phyloP scores from a whole-genome alignment of 2,329 filamentous ascomycete species.

The Claviceps arundinis region DNA sequence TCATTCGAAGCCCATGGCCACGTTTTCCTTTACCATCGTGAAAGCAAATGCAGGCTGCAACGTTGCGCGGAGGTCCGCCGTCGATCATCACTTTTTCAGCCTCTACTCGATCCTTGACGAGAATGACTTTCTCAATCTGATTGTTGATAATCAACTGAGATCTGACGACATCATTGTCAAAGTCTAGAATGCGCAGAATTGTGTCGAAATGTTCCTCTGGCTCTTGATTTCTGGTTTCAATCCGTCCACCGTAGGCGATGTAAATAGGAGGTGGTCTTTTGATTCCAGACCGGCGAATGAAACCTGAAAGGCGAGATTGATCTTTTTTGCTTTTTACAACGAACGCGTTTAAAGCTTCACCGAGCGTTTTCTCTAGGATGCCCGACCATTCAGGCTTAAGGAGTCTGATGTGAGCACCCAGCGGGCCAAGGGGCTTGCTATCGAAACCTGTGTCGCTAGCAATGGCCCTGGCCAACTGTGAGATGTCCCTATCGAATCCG shows the following conservation, averaged over 20 bases:
- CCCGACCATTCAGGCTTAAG: conserved; percentile 70
- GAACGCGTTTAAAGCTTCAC: conserved; percentile 59
- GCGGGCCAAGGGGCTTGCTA: conserved; percentile 65
- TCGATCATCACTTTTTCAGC: conserved; percentile 59
- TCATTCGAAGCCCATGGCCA: conserved; percentile 47
- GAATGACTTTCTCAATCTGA: conserved; percentile 68
- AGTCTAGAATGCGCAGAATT: conserved; percentile 65
- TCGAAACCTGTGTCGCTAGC: conserved; percentile 55
- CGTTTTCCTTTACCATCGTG: conserved; percentile 41
- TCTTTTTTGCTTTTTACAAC: conserved; percentile 69
- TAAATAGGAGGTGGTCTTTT: conserved; percentile 23
- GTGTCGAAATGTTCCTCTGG: conserved; percentile 64
- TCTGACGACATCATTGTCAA: conserved; percentile 66
- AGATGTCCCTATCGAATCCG: conserved; percentile 52
- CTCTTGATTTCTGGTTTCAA: conserved; percentile 40
- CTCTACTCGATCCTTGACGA: conserved; percentile 55
- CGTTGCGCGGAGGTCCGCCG: conserved; percentile 49
- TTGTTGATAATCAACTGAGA: conserved; percentile 76
- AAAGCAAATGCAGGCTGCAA: conserved; percentile 57
- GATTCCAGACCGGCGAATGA: conserved; percentile 54
- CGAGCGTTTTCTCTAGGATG: conserved; percentile 66
- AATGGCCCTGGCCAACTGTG: conserved; percentile 53
- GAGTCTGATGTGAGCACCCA: conserved; percentile 67
- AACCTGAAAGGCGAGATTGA: conserved; percentile 48
- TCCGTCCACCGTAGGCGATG: conserved; percentile 22